Evolutionary conservation across 2,329 filamentous ascomycete genomes (phyloP), one percentile per base, ranked within the genome.

Genomic region (Penicillium janthinellum): DNA sequence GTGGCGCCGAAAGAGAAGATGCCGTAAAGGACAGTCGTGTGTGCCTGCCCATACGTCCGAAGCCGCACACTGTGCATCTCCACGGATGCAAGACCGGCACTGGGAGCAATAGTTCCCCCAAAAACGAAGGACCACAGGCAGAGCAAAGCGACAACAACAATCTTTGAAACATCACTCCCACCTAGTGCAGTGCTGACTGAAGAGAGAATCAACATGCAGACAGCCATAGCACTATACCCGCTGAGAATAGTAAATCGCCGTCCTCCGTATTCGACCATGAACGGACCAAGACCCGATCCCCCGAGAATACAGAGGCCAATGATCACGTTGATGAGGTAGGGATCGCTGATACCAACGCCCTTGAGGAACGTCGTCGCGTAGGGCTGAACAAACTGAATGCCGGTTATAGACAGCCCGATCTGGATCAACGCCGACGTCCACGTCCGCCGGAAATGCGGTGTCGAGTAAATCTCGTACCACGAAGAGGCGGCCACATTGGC

Each of bases 41-140:
- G 68, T 2, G 69, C 69, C 48, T 71, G 69, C 0, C 69, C 69
- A 38, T 69, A 70, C 5, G 68, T 71, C 37, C 69, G 67, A 25
- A 71, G 60, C 25, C 64, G 62, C 7, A 71, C 62, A 31, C 64
- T 67, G 55, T 71, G 70, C 64, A 71, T 71, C 53, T 71, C 70
- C 3, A 67, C 64, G 2, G 70, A 65, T 3, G 67, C 59, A n/a
- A 70, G 55, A 31, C 64, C 62, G 2, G 66, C 63, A 44, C 62
- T 67, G 0, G 70, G 65, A 0, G 65, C 69, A 17, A 69, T 64
- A 7, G 65, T 68, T 31, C 64, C 61, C 11, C 70, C 70, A 53
- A 71, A 71, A 0, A 68, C 45, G 22, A 70, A 71, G 1, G 67
- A 59, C 70, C 70, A 71, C 3, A 70, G 31, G 55, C 64, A 69